Evolutionary conservation across 2,329 filamentous ascomycete species (phyloP).

Genomic region (Madurella mycetomatis): DNA sequence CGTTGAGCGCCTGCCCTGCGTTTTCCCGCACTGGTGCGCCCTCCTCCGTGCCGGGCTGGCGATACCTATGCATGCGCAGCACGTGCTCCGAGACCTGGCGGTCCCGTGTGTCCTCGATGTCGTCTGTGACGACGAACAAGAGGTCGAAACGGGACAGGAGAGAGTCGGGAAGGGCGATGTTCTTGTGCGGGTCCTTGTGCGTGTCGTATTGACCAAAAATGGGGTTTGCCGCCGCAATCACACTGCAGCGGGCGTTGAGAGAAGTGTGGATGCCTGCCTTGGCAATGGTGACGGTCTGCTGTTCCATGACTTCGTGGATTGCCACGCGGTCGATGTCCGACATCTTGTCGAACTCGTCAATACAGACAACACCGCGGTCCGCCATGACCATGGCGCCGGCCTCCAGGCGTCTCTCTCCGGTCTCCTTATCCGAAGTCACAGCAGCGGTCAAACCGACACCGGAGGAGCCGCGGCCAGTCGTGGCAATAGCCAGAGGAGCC

Average conservation of each 20-base stretch:
- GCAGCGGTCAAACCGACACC: conserved; percentile 96
- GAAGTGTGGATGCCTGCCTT: conserved; percentile 98
- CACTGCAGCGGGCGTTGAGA: conserved; percentile 92
- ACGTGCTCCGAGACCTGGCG: conserved; percentile 93
- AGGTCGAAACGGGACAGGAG: conserved; percentile 97
- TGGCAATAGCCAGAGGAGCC: conserved; percentile 91
- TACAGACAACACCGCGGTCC: conserved; percentile 95
- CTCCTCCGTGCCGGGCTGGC: conserved; percentile 87
- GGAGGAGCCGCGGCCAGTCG: conserved; percentile 92
- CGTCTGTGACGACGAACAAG: conserved; percentile 94
- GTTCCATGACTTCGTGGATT: conserved; percentile 99
- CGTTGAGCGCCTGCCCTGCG: conserved; percentile 74
- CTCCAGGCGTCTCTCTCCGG: conserved; percentile 87
- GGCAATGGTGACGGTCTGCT: conserved; percentile 97
- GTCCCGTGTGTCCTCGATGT: conserved; percentile 92
- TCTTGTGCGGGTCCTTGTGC: conserved; percentile 97
- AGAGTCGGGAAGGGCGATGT: conserved; percentile 95
- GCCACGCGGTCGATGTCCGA: conserved; percentile 96
- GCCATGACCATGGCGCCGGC: conserved; percentile 98
- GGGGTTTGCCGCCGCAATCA: conserved; percentile 92
- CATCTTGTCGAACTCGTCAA: conserved; percentile 99
- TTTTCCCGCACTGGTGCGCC: conserved; percentile 92
- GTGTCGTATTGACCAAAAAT: conserved; percentile 98
- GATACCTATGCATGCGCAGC: conserved; percentile 93
- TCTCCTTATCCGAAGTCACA: conserved; percentile 95